phyloP scores from a whole-genome alignment of 148 eudicot species.

The Pharnaceum exiguum region DNA sequence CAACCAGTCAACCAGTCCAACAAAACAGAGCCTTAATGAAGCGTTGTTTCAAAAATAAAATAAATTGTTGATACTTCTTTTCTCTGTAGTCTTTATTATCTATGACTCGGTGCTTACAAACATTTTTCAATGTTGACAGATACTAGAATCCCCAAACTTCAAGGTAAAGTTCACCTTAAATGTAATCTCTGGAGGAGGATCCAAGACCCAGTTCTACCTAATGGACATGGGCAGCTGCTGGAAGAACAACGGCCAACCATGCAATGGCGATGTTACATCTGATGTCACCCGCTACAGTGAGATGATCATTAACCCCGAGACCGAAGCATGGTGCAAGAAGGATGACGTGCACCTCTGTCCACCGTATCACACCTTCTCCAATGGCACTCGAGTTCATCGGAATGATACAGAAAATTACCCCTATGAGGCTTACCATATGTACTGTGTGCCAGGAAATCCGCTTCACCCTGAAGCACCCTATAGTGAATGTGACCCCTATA shows the following conservation, averaged over 20 bases:
- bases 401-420: conserved; percentile 29
- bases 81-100: too few relatives aligned
- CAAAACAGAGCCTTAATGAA: too few relatives aligned
- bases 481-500: conserved; percentile 33
- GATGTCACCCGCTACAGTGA: conserved; percentile 62
- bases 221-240: conserved; percentile 68
- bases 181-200: conserved; percentile 42
- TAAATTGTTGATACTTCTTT: too few relatives aligned
- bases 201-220: conserved; percentile 44
- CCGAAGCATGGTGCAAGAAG: conserved; percentile 26
- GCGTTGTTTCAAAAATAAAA: too few relatives aligned
- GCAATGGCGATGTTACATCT: conserved; percentile 42
- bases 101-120: not conserved
- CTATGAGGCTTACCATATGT: conserved; percentile 41
- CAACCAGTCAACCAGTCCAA: too few relatives aligned
- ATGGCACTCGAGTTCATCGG: conserved; percentile 35
- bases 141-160: conserved; percentile 52
- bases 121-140: conserved; percentile 10
- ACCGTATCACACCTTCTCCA: conserved; percentile 41
- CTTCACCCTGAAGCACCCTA: conserved; percentile 20
- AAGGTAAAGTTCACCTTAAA: conserved; percentile 39
- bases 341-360: conserved; percentile 27
- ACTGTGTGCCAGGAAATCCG: conserved; percentile 55
- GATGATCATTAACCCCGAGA: conserved; percentile 49
- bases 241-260: conserved; percentile 53